Evolutionary conservation across 2,329 filamentous ascomycete genomes (phyloP).

Genomic region (Botryosphaeria agaves): DNA sequence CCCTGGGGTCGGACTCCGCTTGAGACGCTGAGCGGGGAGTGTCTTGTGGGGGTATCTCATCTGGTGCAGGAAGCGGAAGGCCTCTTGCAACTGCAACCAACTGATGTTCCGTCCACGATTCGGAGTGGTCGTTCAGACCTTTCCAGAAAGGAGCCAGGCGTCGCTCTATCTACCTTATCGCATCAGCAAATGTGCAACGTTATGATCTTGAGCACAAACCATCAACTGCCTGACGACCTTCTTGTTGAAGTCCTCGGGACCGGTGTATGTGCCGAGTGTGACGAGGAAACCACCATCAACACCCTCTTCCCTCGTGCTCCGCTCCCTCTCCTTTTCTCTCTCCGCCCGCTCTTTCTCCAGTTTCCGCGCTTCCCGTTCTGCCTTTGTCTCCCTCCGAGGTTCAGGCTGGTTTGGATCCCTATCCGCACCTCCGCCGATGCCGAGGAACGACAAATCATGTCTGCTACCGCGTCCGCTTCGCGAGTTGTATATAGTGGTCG

Average conservation of each 20-base stretch:
- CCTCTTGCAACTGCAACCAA: slow-evolving; percentile 81
- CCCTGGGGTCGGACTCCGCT: slow-evolving; percentile 22
- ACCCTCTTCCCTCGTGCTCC: slow-evolving; percentile 79
- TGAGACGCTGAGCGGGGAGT: slow-evolving; percentile 25
- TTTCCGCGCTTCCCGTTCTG: slow-evolving; percentile 75
- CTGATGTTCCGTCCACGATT: slow-evolving; percentile 86
- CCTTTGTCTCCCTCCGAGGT: slow-evolving; percentile 66
- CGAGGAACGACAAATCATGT: slow-evolving; percentile 41
- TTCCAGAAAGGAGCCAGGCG: slow-evolving; percentile 90
- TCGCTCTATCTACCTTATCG: slow-evolving; percentile 63
- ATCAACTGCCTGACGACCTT: slow-evolving; percentile 73
- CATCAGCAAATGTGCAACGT: slow-evolving; percentile 5
- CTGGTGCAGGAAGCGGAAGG: slow-evolving; percentile 65
- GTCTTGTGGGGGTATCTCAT: slow-evolving; percentile 61
- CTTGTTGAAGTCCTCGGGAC: slow-evolving; percentile 87
- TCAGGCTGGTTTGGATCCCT: slow-evolving; percentile 34
- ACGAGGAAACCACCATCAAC: slow-evolving; percentile 92
- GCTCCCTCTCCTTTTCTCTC: slow-evolving; percentile 69
- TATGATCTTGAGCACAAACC: slow-evolving; percentile 33
- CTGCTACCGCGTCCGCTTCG: slow-evolving; percentile 35
- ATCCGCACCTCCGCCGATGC: slow-evolving; percentile 31
- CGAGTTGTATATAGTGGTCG: slow-evolving; percentile 23
- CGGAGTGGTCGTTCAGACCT: slow-evolving; percentile 74
- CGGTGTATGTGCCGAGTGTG: slow-evolving; percentile 85
- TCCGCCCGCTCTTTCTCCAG: slow-evolving; percentile 63